Evolutionary conservation across 306 rosid species (phyloP), one percentile per base, ranked within the genome.

Genomic region (Senna tora): DNA sequence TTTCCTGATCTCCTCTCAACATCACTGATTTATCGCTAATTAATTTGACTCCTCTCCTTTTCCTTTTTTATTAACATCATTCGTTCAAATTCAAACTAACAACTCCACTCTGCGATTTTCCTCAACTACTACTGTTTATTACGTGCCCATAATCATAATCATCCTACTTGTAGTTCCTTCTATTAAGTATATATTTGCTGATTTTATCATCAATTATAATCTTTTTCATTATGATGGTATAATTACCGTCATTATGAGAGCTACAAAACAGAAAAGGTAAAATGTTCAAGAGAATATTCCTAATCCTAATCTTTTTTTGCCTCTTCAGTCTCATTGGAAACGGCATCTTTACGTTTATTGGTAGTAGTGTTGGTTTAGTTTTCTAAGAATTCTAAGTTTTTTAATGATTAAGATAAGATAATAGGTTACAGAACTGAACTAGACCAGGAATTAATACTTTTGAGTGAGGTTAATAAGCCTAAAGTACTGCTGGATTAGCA

Each of bases 1-100:
- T 80, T 80, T 80, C 81, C 70, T 76, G 76, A 75, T 81, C 75
- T 73, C 82, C 71, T 63, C 61, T 70, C 76, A 85, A 77, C 72
- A 62, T 72, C 81, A 83, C 82, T 67, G 69, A 57, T 73, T 6
- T 60, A 79, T 69, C 89, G 17, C 76, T 58, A 79, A 81, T 61
- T 81, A 60, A 38, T 56, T 65, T 21, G 12, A 34, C 47, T 53
- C 6, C 4, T 16, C 7, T 67, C 16, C 59, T 67, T 42, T 34
- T 21, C 7, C 5, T 11, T 15, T 16, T 72, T 51, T 63, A 19
- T 55, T 52, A 1, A 15, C 42, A 13, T 36, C 5, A 36, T 36
- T n/a, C n/a, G n/a, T n/a, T n/a, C n/a, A n/a, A n/a, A n/a, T n/a
- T n/a, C n/a, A n/a, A n/a, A n/a, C n/a, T n/a, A n/a, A n/a, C n/a